These are phyloP conservation scores for Sporothrix dimorphospora DNA, from an alignment of 2,329 filamentous ascomycete species.

Conservation along the genomic window DNA sequence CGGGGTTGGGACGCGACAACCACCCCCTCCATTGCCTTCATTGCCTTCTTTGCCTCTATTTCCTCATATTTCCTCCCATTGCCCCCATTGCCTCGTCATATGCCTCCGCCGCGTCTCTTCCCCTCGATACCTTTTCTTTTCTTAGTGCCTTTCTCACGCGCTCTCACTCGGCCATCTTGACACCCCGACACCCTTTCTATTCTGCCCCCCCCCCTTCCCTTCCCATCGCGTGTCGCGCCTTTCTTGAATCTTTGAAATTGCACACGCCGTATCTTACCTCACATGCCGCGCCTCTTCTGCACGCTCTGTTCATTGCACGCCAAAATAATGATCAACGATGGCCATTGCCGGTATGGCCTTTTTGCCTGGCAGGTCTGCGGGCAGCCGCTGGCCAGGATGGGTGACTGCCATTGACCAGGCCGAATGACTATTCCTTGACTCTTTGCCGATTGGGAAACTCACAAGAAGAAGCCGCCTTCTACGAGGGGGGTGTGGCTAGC, in stretches of 20 bases:
- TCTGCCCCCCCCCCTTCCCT: neutral
- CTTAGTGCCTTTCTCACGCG: neutral
- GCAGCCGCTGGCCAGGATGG: neutral
- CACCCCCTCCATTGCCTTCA: neutral
- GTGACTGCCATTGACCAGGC: constrained; percentile 15
- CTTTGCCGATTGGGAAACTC: neutral
- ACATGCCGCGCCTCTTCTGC: neutral
- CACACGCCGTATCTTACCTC: constrained; percentile 14
- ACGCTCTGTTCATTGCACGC: neutral
- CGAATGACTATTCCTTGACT: neutral
- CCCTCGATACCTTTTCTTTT: neutral
- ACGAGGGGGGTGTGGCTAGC: neutral
- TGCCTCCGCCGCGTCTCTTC: neutral
- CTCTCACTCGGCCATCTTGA: neutral
- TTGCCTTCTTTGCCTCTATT: neutral
- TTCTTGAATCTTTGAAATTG: neutral
- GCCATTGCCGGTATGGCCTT: neutral
- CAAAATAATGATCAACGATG: neutral
- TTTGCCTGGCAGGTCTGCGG: neutral
- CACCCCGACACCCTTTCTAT: neutral
- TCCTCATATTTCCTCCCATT: neutral
- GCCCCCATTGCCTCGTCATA: neutral
- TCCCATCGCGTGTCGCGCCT: constrained; percentile 6
- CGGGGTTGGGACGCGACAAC: neutral
- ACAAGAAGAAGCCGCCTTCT: neutral